Conservation (phyloP, 495 filamentous ascomycete species). For the Hypoxylon trugodes region DNA sequence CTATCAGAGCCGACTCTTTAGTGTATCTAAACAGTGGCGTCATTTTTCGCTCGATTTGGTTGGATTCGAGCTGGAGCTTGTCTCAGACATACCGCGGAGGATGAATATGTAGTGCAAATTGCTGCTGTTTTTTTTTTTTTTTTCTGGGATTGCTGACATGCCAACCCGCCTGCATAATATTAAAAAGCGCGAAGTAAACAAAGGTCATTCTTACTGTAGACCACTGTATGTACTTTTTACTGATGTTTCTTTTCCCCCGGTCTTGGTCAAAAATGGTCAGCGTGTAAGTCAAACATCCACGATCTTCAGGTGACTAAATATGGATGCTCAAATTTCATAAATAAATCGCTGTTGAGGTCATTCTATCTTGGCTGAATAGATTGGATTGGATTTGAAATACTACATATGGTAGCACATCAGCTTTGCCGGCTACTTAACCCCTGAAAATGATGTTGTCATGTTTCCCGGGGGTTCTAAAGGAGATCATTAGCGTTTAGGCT, state of each 20-base stretch:
- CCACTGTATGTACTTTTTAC: slow-evolving; percentile 11
- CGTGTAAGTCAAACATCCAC: not conserved
- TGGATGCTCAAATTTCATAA: not conserved
- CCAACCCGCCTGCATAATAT: slow-evolving; percentile 17
- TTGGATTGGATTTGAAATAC: not conserved
- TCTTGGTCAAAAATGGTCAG: no score
- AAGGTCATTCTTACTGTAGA: slow-evolving; percentile 9
- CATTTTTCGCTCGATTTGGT: slow-evolving; percentile 9
- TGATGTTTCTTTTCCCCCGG: not conserved
- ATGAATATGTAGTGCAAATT: not conserved
- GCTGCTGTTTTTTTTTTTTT: not conserved
- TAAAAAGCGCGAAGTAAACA: slow-evolving; percentile 20
- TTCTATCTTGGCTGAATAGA: not conserved
- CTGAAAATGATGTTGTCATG: slow-evolving; percentile 30
- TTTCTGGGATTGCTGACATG: slow-evolving; percentile 10
- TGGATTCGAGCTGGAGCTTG: slow-evolving; percentile 7
- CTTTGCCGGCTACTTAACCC: slow-evolving; percentile 10
- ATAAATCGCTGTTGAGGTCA: no score
- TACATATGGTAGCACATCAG: not conserved
- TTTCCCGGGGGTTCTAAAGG: slow-evolving; percentile 17
- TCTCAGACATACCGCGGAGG: slow-evolving; percentile 7
- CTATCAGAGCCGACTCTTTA: not conserved
- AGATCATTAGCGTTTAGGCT: slow-evolving; percentile 20
- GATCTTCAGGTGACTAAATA: not conserved
- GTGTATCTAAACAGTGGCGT: slow-evolving; percentile 23